phyloP scores from a whole-genome alignment of 768 basidiomycete species.

The Tricholoma saponaceum region DNA sequence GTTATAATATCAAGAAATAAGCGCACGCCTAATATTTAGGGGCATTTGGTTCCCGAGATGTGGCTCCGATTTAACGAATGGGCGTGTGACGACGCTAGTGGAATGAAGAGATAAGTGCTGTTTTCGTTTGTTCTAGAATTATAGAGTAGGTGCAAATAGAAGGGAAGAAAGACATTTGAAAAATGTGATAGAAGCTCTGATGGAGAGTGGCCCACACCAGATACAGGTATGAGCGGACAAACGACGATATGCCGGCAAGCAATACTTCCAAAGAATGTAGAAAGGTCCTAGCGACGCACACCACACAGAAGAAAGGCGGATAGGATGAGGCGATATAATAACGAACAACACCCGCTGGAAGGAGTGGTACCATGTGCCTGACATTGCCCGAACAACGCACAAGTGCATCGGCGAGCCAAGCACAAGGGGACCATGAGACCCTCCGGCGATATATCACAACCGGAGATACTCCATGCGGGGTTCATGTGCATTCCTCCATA shows the following conservation, averaged over 20 bases:
- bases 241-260: not conserved
- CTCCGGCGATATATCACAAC: not conserved
- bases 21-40: constrained; percentile 38
- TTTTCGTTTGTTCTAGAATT: constrained; percentile 7
- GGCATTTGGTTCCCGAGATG: constrained; percentile 59
- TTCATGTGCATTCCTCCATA: not conserved
- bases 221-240: constrained; percentile 5
- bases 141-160: constrained; percentile 7
- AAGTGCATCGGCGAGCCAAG: not conserved
- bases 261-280: not conserved
- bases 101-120: not conserved
- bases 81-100: constrained; percentile 49
- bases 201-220: not conserved
- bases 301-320: not conserved
- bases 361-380: not conserved
- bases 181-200: constrained; percentile 7
- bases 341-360: not conserved
- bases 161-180: not conserved
- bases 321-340: not conserved
- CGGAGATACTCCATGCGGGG: not conserved
- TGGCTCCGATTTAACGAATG: constrained; percentile 53
- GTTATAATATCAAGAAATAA: not conserved
- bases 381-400: not conserved
- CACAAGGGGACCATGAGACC: not conserved
- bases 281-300: not conserved